phyloP scores from a whole-genome alignment of 2,329 filamentous ascomycete genomes.

The Talaromyces funiculosus region DNA sequence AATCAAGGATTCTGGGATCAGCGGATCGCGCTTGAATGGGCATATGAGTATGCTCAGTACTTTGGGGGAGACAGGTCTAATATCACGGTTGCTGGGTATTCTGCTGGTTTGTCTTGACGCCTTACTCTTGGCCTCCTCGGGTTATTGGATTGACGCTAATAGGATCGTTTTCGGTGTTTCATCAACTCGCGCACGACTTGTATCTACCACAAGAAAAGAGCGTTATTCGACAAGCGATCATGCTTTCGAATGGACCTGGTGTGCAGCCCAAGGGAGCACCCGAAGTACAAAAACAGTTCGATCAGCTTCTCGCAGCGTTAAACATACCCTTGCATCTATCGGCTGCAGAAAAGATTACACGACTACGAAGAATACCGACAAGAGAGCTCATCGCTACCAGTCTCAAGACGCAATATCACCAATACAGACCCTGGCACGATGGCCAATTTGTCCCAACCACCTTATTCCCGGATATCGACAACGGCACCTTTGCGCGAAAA shows the following conservation, averaged over 20 bases:
- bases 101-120: conserved; percentile 37
- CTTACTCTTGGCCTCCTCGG: not conserved
- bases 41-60: conserved; percentile 45
- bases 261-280: conserved; percentile 47
- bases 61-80: conserved; percentile 48
- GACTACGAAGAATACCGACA: conserved; percentile 38
- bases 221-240: conserved; percentile 48
- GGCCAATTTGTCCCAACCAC: conserved; percentile 41
- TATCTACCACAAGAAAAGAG: conserved; percentile 42
- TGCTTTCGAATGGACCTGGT: conserved; percentile 51
- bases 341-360: conserved; percentile 41
- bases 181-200: conserved; percentile 54
- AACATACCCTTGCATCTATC: conserved; percentile 39
- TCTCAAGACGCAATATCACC: conserved; percentile 42
- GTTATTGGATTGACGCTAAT: too few species aligned
- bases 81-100: conserved; percentile 53
- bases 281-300: conserved; percentile 49
- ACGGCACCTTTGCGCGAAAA: conserved; percentile 42
- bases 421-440: conserved; percentile 52
- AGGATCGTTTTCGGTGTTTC: conserved; percentile 52
- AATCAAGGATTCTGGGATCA: conserved; percentile 57
- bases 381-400: conserved; percentile 40
- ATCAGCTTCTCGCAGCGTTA: conserved; percentile 44
- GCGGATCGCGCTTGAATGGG: conserved; percentile 52
- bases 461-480: conserved; percentile 45